Base-by-base conservation (phyloP, 352 stramenopile genomes). In the Aphanomyces cochlioides region DNA sequence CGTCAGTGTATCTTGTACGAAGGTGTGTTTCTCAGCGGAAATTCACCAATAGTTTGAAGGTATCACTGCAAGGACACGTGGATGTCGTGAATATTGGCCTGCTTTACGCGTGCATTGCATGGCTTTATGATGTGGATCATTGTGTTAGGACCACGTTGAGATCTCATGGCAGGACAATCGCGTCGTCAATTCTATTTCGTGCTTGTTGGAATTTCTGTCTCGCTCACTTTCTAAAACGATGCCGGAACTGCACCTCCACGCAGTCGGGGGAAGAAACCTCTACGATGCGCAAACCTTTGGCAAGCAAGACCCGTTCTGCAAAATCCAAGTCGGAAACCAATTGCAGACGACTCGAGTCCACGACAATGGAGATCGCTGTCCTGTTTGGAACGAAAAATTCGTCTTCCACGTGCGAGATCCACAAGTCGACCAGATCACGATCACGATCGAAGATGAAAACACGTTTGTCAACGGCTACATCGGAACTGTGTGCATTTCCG, bases 391-490 rank as follows among this genome's bases (percentile, higher is more conserved):
- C 28, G 38, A 37, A 47, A 37, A 12, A 21, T 66, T 66, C 54
- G 3, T 36, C 37, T 19, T 37, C 15, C 17, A 66, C 15, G 28
- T 47, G 17, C 12, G 2, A 12, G 58, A 66, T 21, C 57, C 57
- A 28, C 57, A 66, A 56, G 34, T 10, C 8, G 57, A 66, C n/a
- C 19, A 50, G 8, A 66, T 66, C 15, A 50, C n/a, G 15, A 43
- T 66, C 34, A 37, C 15, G 34, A 66, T 66, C 57, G 15, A 37
- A 37, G 57, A 66, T 21, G 7, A 47, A 47, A 56, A 19, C 41
- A 56, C 34, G 8, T 17, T 61, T 61, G 56, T 34, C 36, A 43
- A 66, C 34, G 57, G 57, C 8, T 47, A 66, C 19, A 66, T 66
- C 54, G 57, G 57, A 17, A 3, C 19, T 2, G 12, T 7, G 19